phyloP scores from a whole-genome alignment of 257 asterid genomes.

The Scutellaria barbata region DNA sequence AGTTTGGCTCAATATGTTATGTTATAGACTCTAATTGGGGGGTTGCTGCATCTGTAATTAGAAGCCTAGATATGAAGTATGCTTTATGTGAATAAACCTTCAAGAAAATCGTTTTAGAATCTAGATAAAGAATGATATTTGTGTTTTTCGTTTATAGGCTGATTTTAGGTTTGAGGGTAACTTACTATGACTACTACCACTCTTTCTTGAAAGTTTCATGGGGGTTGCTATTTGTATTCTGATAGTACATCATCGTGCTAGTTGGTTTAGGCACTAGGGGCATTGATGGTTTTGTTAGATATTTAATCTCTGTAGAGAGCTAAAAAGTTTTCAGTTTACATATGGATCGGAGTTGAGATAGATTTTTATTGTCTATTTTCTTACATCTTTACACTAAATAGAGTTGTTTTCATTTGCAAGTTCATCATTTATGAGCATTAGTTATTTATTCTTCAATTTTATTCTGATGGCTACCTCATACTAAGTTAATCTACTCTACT shows the following conservation, averaged over 20 bases:
- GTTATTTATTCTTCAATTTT: not conserved
- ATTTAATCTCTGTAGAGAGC: not conserved
- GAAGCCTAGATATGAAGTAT: not conserved
- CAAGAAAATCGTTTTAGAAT: not conserved
- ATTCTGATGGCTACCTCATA: slow-evolving; percentile 5
- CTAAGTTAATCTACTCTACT: slow-evolving; percentile 7
- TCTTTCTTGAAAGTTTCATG: not conserved
- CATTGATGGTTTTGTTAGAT: not conserved
- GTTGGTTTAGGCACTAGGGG: not conserved
- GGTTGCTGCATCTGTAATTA: not conserved
- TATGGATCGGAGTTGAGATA: slow-evolving; percentile 12
- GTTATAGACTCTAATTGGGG: not conserved
- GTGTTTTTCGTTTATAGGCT: not conserved
- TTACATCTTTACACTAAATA: not conserved
- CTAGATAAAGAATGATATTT: not conserved
- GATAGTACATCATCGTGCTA: not conserved
- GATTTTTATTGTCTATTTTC: not conserved
- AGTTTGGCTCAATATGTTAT: not conserved
- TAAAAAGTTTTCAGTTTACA: not conserved
- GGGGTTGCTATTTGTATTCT: not conserved
- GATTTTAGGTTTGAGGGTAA: not conserved
- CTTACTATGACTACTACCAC: not conserved
- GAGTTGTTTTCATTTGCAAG: slow-evolving; percentile 3
- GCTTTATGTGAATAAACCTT: not conserved
- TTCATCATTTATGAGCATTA: not conserved